Percentiles rank a stretch among this genome's conserved stretches.
Conservation (phyloP, 805 yeast species). For the Wilhelminamyces savonicus region DNA sequence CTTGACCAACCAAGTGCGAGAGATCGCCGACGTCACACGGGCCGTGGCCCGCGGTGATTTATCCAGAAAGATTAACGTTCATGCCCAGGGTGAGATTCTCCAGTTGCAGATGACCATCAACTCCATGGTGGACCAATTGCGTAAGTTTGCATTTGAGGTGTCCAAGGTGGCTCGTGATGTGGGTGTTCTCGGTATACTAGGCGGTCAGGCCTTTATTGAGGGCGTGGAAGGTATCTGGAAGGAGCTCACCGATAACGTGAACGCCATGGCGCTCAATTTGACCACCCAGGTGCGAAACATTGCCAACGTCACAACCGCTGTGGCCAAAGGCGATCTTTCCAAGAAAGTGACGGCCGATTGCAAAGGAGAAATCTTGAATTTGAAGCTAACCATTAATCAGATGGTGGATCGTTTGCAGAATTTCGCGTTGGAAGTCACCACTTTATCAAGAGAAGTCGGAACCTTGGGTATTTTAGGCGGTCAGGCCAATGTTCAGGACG, state of each 20-base stretch:
- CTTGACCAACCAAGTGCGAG: conserved; percentile 64
- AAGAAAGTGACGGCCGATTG: conserved; percentile 84
- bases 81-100: conserved; percentile 86
- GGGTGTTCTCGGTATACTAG: conserved; percentile 82
- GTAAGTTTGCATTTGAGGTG: conserved; percentile 81
- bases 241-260: conserved; percentile 78
- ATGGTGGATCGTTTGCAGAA: conserved; percentile 47
- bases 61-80: conserved; percentile 77
- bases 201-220: conserved; percentile 79
- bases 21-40: conserved; percentile 82
- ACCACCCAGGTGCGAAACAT: conserved; percentile 86
- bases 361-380: conserved; percentile 43
- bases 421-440: conserved; percentile 41
- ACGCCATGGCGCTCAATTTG: conserved; percentile 83
- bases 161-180: conserved; percentile 84
- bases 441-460: conserved; percentile 42
- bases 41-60: conserved; percentile 87
- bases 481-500: conserved; percentile 47
- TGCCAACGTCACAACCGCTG: conserved; percentile 85
- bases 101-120: conserved; percentile 83
- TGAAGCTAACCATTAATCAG: conserved; percentile 43
- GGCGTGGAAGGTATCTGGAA: conserved; percentile 86
- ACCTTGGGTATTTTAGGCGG: conserved; percentile 43
- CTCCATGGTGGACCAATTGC: conserved; percentile 80
- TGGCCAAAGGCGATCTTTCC: conserved; percentile 75